Evolutionary conservation across 1,139 yeast species (phyloP).

Genomic region (Candida albicans): DNA sequence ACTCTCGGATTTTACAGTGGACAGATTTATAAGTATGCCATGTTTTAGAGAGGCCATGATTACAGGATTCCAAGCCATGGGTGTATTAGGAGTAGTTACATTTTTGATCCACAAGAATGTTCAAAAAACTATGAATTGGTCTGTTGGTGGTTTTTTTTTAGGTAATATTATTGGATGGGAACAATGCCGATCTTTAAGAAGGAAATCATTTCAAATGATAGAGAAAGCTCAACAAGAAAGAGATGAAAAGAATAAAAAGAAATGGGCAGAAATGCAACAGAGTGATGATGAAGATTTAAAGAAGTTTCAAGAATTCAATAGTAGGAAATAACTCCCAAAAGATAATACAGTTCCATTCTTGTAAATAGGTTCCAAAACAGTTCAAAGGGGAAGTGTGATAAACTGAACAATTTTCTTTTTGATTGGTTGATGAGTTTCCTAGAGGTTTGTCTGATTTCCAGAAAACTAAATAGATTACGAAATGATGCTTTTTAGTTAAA

Average conservation of each 20-base stretch:
- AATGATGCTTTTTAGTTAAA: too few relatives aligned
- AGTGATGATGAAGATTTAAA: constrained; percentile 26
- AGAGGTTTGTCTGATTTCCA: too few relatives aligned
- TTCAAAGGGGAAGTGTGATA: too few relatives aligned
- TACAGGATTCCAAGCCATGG: constrained; percentile 84
- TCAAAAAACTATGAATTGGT: constrained; percentile 73
- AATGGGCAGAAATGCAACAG: constrained; percentile 22
- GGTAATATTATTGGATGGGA: constrained; percentile 92
- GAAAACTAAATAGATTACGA: too few relatives aligned
- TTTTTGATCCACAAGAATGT: constrained; percentile 67
- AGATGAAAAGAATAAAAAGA: constrained; percentile 35
- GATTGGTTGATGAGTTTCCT: not conserved
- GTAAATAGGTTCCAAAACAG: constrained; percentile 6
- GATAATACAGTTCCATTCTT: constrained; percentile 1
- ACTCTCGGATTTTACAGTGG: constrained; percentile 55
- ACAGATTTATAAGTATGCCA: constrained; percentile 65
- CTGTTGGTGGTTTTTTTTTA: constrained; percentile 72
- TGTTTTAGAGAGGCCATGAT: constrained; percentile 89
- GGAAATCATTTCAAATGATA: constrained; percentile 61
- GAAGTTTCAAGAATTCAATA: constrained; percentile 28
- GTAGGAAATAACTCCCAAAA: constrained; percentile 9
- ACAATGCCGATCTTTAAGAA: constrained; percentile 75
- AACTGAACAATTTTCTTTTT: not conserved
- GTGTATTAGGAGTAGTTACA: constrained; percentile 73
- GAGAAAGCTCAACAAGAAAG: constrained; percentile 58